Evolutionary conservation across 192 early-diverging fungal genomes (phyloP).

Genomic region (Backusella westeae): DNA sequence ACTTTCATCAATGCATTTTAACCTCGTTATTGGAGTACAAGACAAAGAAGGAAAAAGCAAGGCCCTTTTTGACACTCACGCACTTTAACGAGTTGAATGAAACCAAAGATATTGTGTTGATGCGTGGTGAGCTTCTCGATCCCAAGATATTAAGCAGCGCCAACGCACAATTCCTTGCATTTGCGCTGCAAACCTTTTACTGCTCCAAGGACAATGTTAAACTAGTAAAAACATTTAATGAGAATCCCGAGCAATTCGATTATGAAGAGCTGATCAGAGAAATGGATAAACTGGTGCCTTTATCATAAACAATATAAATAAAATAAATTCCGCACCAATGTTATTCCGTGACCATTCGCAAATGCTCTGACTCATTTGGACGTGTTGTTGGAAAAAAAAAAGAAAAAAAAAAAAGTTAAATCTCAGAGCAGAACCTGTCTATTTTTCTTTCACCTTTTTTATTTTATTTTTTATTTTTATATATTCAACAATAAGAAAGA

Average conservation of each 20-base stretch:
- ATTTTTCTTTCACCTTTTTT: neutral
- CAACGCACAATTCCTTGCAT: conserved; percentile 78
- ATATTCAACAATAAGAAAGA: neutral
- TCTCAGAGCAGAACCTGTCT: neutral
- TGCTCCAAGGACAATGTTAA: conserved; percentile 64
- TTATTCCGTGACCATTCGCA: neutral
- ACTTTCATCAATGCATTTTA: conserved; percentile 81
- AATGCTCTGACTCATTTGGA: conserved; percentile 3
- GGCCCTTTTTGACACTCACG: conserved; percentile 81
- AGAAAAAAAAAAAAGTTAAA: neutral
- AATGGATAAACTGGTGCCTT: conserved; percentile 20
- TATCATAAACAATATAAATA: neutral
- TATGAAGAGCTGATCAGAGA: conserved; percentile 58
- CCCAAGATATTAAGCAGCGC: conserved; percentile 50
- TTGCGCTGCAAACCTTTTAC: conserved; percentile 85
- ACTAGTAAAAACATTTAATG: conserved; percentile 79
- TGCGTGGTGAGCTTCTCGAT: conserved; percentile 74
- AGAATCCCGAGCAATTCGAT: conserved; percentile 68
- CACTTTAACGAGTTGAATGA: conserved; percentile 85
- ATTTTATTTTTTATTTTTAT: neutral
- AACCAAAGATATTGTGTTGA: conserved; percentile 81
- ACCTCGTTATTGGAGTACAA: conserved; percentile 90
- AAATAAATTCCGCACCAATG: conserved; percentile 3
- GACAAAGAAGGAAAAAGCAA: conserved; percentile 70
- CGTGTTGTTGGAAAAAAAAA: neutral